phyloP scores from a whole-genome alignment of 2,329 filamentous ascomycete species.

The Thielaviopsis euricoi region DNA sequence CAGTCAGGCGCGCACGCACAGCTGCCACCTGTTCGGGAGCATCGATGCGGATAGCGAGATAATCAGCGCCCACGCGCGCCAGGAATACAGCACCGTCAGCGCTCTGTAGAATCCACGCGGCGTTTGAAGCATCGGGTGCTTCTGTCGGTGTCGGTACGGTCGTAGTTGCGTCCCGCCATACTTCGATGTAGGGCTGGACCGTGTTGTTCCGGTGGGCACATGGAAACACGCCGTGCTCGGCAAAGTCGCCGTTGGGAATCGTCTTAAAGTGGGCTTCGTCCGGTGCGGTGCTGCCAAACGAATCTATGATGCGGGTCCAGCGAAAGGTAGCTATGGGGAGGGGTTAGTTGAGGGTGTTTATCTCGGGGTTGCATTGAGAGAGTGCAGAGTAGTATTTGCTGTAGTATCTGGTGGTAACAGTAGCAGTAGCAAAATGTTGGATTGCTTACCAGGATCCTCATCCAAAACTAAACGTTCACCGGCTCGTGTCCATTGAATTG shows the following conservation, averaged over 20 bases:
- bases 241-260: constrained; percentile 3
- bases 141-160: neutral
- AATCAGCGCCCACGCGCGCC: neutral
- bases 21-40: too few relatives aligned
- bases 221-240: constrained; percentile 7
- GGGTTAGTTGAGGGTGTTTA: too few relatives aligned
- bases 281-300: constrained; percentile 12
- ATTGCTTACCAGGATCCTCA: too few relatives aligned
- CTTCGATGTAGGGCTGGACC: neutral
- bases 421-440: too few relatives aligned
- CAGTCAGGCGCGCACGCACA: too few relatives aligned
- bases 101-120: neutral
- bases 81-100: neutral
- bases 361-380: too few relatives aligned
- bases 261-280: constrained; percentile 14
- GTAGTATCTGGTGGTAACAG: too few relatives aligned
- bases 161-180: neutral
- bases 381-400: too few relatives aligned
- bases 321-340: constrained; percentile 13
- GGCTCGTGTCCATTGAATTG: too few relatives aligned
- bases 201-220: neutral
- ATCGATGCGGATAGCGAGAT: constrained; percentile 11
- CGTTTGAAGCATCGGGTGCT: neutral
- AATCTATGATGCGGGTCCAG: constrained; percentile 16
- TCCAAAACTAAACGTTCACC: too few relatives aligned